These are phyloP conservation scores for Pilasporangium apinafurcum DNA, from an alignment of 352 stramenopile species.

Conservation along the genomic window DNA sequence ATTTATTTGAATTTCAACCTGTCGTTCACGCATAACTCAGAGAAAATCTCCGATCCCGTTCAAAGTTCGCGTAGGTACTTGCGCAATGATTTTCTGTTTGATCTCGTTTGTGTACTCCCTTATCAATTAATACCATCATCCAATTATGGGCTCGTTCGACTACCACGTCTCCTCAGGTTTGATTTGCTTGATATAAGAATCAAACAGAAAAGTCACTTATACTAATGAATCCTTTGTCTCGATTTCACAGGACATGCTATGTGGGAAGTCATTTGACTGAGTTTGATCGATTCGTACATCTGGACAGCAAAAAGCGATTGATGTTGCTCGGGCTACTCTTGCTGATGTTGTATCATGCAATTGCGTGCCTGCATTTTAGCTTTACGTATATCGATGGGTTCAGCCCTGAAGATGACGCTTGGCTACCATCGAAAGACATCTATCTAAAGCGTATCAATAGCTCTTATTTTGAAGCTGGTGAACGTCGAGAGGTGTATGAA, in stretches of 20 bases:
- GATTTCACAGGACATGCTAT: no score
- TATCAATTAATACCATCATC: constrained; percentile 19
- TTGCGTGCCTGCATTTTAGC: constrained; percentile 57
- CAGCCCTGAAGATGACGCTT: constrained; percentile 23
- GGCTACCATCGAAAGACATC: constrained; percentile 47
- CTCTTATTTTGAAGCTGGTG: constrained; percentile 17
- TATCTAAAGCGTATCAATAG: constrained; percentile 25
- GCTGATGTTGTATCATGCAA: constrained; percentile 47
- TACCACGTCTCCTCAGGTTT: constrained; percentile 30
- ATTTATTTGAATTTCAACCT: constrained; percentile 57
- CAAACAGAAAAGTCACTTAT: no score
- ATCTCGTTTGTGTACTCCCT: constrained; percentile 38
- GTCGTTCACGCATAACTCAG: constrained; percentile 34
- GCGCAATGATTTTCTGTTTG: constrained; percentile 19
- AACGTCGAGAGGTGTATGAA: constrained; percentile 13
- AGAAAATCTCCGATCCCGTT: constrained; percentile 51
- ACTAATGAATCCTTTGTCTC: no score
- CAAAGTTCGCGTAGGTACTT: constrained; percentile 26
- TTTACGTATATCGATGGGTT: constrained; percentile 56
- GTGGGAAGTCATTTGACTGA: constrained; percentile 33
- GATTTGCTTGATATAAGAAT: no score
- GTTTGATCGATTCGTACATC: constrained; percentile 31
- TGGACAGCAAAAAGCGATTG: constrained; percentile 40
- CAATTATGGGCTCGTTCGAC: constrained; percentile 19
- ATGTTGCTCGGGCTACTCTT: constrained; percentile 44